phyloP scores from a whole-genome alignment of 495 filamentous ascomycete genomes.

The Lepraria neglecta region DNA sequence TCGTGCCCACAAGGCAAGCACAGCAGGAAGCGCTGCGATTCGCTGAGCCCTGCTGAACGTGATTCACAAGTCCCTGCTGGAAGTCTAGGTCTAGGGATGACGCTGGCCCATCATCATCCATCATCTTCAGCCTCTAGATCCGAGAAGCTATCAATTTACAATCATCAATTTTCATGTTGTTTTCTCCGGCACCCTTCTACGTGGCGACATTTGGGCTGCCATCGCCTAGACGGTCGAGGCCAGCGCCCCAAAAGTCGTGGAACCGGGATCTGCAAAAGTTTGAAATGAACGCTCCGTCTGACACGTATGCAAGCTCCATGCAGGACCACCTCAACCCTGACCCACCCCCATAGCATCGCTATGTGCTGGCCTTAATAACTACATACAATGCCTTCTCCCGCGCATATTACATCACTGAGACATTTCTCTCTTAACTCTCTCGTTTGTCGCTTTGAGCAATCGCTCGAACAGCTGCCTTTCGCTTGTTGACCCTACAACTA shows the following conservation, averaged over 20 bases:
- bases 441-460: neutral
- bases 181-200: slow-evolving; percentile 3
- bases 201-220: slow-evolving; percentile 2
- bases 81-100: neutral
- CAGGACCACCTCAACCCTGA: slow-evolving; percentile 27
- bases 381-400: slow-evolving; percentile 9
- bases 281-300: slow-evolving; percentile 28
- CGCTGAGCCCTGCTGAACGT: neutral
- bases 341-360: slow-evolving; percentile 13
- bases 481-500: slow-evolving; percentile 4
- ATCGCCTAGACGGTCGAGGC: slow-evolving; percentile 7
- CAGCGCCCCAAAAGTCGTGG: neutral
- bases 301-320: slow-evolving; percentile 32
- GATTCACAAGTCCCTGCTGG: neutral
- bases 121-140: neutral
- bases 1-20: neutral
- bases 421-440: neutral
- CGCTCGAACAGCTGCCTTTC: neutral
- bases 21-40: neutral
- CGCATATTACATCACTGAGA: slow-evolving; percentile 7
- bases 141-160: neutral
- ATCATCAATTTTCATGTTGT: neutral
- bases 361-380: slow-evolving; percentile 9
- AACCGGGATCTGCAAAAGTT: slow-evolving; percentile 21
- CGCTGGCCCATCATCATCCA: slow-evolving; percentile 5